These are phyloP conservation scores for Boletus patriciae DNA, from an alignment of 768 basidiomycete genomes.

Conservation along the genomic window DNA sequence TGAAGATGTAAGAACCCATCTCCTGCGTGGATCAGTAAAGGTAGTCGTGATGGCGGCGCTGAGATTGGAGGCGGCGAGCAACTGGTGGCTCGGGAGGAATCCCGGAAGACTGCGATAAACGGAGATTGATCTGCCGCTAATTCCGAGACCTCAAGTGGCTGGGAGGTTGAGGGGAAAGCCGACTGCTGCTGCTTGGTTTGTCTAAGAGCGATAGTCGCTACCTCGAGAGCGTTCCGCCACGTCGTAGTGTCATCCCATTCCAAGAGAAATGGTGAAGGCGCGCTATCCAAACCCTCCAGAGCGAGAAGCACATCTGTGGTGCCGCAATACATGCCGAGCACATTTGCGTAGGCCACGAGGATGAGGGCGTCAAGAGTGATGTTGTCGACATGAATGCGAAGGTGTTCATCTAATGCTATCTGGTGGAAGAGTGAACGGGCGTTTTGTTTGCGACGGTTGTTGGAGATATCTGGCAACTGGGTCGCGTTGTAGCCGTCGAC, in stretches of 20 bases:
- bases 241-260: conserved; percentile 19
- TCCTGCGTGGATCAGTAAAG: conserved; percentile 10
- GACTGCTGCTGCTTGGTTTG: not conserved
- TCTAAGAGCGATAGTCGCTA: conserved; percentile 8
- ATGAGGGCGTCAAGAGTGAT: conserved; percentile 9
- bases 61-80: not conserved
- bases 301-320: conserved; percentile 23
- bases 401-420: not conserved
- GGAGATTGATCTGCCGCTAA: conserved; percentile 4
- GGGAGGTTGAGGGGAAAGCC: not conserved
- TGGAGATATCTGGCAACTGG: conserved; percentile 24
- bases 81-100: conserved; percentile 1
- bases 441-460: conserved; percentile 10
- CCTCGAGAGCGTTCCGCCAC: conserved; percentile 15
- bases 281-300: conserved; percentile 2
- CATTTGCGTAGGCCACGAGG: conserved; percentile 21
- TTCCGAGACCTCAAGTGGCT: not conserved
- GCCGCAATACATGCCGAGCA: conserved; percentile 26
- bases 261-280: conserved; percentile 12
- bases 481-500: not conserved
- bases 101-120: conserved; percentile 18
- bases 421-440: not conserved
- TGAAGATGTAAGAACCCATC: conserved; percentile 15
- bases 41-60: not conserved
- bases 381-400: not conserved